phyloP scores from a whole-genome alignment of 306 rosid genomes.

The Ormosia emarginata region DNA sequence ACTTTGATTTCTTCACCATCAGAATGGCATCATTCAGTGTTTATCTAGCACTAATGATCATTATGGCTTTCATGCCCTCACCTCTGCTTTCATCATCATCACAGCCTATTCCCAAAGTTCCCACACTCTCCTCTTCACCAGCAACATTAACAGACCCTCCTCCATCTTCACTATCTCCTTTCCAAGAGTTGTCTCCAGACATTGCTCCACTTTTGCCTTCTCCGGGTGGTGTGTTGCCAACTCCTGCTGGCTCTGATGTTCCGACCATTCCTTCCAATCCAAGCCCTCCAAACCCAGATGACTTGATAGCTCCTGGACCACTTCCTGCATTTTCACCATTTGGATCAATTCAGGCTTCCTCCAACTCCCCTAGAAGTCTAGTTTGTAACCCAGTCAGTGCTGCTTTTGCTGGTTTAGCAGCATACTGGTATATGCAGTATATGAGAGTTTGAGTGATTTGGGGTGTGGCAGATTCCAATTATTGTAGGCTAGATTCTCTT shows the following conservation, averaged over 20 bases:
- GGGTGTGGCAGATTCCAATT: constrained; percentile 32
- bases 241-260: constrained; percentile 54
- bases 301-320: constrained; percentile 46
- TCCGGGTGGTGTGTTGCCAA: constrained; percentile 55
- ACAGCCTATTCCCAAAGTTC: constrained; percentile 29
- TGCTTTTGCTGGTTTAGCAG: constrained; percentile 45
- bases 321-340: constrained; percentile 54
- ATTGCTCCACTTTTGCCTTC: constrained; percentile 88
- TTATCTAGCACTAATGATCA: constrained; percentile 35
- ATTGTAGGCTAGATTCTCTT: constrained; percentile 16
- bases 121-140: constrained; percentile 47
- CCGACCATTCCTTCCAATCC: constrained; percentile 87
- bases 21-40: constrained; percentile 63
- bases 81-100: constrained; percentile 40
- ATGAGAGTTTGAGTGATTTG: constrained; percentile 33
- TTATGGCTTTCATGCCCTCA: constrained; percentile 47
- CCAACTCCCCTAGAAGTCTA: constrained; percentile 31
- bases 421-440: constrained; percentile 30
- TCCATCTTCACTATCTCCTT: constrained; percentile 35
- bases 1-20: constrained; percentile 42
- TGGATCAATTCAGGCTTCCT: constrained; percentile 52
- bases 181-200: constrained; percentile 67
- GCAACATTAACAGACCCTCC: constrained; percentile 34
- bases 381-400: constrained; percentile 19
- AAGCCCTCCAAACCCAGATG: constrained; percentile 90